Evolutionary conservation across 768 basidiomycete genomes (phyloP).

Genomic region (Naganishia vaughanmartiniae): DNA sequence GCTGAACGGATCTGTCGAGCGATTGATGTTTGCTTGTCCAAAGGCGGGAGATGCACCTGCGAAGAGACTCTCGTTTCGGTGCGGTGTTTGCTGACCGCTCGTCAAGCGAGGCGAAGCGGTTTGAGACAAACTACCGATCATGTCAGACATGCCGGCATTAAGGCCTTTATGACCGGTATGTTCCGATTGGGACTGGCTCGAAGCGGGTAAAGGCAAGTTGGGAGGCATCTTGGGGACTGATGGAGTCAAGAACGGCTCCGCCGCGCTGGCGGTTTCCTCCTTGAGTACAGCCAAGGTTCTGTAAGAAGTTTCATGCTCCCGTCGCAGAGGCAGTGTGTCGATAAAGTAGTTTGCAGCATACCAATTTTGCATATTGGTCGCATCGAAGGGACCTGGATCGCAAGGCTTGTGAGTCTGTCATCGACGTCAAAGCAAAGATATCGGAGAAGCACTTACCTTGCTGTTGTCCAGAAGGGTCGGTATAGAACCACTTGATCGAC

Average conservation of each 20-base stretch:
- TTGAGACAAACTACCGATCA: conserved; percentile 4
- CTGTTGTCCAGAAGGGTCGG: conserved; percentile 84
- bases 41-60: conserved; percentile 22
- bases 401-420: conserved; percentile 6
- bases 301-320: conserved; percentile 54
- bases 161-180: conserved; percentile 13
- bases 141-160: conserved; percentile 1
- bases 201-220: conserved; percentile 51
- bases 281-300: conserved; percentile 52
- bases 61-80: conserved; percentile 20
- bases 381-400: conserved; percentile 75
- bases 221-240: conserved; percentile 43
- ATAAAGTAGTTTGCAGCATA: conserved; percentile 84
- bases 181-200: conserved; percentile 24
- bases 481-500: conserved; percentile 81
- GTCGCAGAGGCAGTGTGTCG: conserved; percentile 76
- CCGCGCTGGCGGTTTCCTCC: conserved; percentile 46
- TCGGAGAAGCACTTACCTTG: conserved; percentile 65
- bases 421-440: background rate
- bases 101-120: conserved; percentile 9
- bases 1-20: conserved; percentile 21
- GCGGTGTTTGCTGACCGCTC: conserved; percentile 19
- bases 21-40: conserved; percentile 14
- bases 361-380: conserved; percentile 92
- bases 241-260: conserved; percentile 52